Conservation (phyloP, 495 filamentous ascomycete species). For the Penicillium argentinense region DNA sequence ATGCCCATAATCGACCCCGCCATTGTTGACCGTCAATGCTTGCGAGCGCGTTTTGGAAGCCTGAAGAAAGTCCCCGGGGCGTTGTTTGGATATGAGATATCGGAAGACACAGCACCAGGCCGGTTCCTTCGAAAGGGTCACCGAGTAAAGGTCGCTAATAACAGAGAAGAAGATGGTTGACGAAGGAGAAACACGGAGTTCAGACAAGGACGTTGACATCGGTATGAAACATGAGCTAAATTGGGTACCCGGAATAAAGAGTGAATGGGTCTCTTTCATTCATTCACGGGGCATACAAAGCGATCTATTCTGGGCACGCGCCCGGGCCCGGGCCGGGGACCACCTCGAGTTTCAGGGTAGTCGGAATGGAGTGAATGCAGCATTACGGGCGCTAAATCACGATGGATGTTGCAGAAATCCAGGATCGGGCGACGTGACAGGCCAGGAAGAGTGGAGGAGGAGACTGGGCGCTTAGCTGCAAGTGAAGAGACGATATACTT, state of each 20-base stretch:
- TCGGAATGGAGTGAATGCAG: slow-evolving; percentile 12
- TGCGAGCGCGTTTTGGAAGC: slow-evolving; percentile 2
- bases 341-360: slow-evolving; percentile 23
- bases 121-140: neutral
- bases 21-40: too few species aligned
- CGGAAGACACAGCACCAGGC: neutral
- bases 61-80: too few species aligned
- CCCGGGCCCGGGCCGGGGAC: slow-evolving; percentile 27
- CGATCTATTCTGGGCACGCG: slow-evolving; percentile 31
- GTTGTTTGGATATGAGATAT: neutral
- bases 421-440: slow-evolving; percentile 2
- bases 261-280: neutral
- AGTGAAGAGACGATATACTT: slow-evolving; percentile 23
- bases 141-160: slow-evolving; percentile 3
- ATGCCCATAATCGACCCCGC: slow-evolving; percentile 10
- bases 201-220: slow-evolving; percentile 15
- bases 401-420: slow-evolving; percentile 11
- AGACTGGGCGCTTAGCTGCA: slow-evolving; percentile 22
- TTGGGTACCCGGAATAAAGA: slow-evolving; percentile 1
- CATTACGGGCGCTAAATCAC: slow-evolving; percentile 21
- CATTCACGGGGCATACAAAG: slow-evolving; percentile 10
- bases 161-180: slow-evolving; percentile 3
- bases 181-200: neutral
- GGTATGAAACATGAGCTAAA: slow-evolving; percentile 10
- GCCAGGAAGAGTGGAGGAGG: slow-evolving; percentile 1